Evolutionary conservation across 352 stramenopile species (phyloP).

Genomic region (Aphanomyces cochlioides): DNA sequence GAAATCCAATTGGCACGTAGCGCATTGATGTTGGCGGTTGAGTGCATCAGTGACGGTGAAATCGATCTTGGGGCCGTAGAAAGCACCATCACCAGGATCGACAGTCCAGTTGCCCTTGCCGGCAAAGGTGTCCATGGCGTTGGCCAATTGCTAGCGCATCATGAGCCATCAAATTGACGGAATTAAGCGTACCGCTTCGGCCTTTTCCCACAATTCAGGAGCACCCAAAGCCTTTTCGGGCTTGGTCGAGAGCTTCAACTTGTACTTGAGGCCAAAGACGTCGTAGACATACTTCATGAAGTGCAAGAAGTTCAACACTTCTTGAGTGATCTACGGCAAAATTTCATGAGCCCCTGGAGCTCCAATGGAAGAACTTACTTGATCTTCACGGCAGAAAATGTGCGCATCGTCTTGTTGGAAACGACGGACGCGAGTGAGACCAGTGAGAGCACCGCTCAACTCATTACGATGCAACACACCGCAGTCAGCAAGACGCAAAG

Average conservation of each 20-base stretch:
- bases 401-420: constrained; percentile 98
- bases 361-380: constrained; percentile 58
- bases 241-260: constrained; percentile 95
- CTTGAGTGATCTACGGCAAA: constrained; percentile 49
- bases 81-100: constrained; percentile 97
- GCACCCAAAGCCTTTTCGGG: constrained; percentile 96
- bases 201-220: constrained; percentile 88
- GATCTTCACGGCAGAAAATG: constrained; percentile 97
- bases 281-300: constrained; percentile 99
- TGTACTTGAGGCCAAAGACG: constrained; percentile 97
- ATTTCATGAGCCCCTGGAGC: neutral
- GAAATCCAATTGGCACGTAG: constrained; percentile 98
- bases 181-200: constrained; percentile 35
- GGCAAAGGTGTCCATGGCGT: constrained; percentile 93
- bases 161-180: neutral
- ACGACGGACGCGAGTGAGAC: constrained; percentile 95
- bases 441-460: constrained; percentile 92
- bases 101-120: constrained; percentile 94
- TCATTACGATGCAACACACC: constrained; percentile 98
- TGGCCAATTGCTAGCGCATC: constrained; percentile 52
- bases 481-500: constrained; percentile 97
- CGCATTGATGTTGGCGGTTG: constrained; percentile 96
- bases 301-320: constrained; percentile 88
- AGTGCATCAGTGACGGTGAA: constrained; percentile 97
- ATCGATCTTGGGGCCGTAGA: constrained; percentile 99